Evolutionary conservation across 352 stramenopile genomes (phyloP), one percentile per base, ranked within the genome.

Genomic region (Globisporangium paddicum): DNA sequence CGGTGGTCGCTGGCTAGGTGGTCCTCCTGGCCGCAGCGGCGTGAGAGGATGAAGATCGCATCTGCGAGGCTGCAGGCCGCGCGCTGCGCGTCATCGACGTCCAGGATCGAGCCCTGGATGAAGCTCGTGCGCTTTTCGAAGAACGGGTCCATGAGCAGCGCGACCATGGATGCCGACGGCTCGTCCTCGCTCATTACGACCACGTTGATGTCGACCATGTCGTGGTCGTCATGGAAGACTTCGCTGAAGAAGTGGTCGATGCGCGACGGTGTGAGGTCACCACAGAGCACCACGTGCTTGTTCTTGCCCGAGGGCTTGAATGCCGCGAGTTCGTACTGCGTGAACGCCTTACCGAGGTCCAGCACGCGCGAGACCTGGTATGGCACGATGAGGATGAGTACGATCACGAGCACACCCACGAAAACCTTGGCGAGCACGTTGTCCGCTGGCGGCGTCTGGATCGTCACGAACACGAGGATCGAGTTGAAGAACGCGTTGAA

Each of bases 401-500:
- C 72, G 50, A 90, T 82, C 35, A 95, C 84, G 21, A 95, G 77
- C 38, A 89, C 70, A 35, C 82, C 84, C 42, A 95, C 81, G 51
- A 92, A 93, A 9, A 88, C 58, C 62, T 93, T 91, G 18, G 85
- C 81, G 19, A 95, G 71, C n/a, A 71, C 67, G 54, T 92, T 95
- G 51, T 95, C 82, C 5, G 85, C 83, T 2, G 85, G 84, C 10
- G 85, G 85, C 32, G 83, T 90, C 56, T 92, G 77, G 58, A 95
- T 95, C 13, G 85, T 92, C 45, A 95, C 85, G 21, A 95, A 95
- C 18, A 90, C 83, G 58, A 95, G 82, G 8, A 95, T 77, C 21
- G 85, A 95, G 55, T 95, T 95, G 74, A 95, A 95, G 47, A 90
- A 91, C 23, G 85, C 72, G 58, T 93, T 93, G 69, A 95, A 95